Conservation (phyloP, 495 filamentous ascomycete genomes). For the Melanomma pulvis-pyrius region DNA sequence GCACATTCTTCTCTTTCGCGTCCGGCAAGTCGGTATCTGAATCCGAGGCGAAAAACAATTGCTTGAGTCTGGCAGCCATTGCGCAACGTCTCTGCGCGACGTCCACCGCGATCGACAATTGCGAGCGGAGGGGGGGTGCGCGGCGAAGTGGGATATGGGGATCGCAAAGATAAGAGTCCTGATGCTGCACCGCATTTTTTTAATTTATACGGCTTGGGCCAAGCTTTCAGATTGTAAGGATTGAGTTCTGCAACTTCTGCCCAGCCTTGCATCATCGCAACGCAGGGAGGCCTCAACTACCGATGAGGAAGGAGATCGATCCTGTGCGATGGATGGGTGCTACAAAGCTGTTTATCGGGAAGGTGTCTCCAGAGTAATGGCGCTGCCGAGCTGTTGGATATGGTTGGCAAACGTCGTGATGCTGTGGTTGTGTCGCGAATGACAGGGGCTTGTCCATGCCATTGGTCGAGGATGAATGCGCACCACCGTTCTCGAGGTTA, state of each 20-base stretch:
- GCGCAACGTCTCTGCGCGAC: background rate
- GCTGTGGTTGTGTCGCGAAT: too few species aligned
- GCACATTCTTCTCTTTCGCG: slow-evolving; percentile 22
- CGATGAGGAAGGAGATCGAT: background rate
- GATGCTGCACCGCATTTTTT: background rate
- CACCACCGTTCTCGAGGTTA: too few species aligned
- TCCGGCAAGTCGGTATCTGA: background rate
- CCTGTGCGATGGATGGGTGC: background rate
- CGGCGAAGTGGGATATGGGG: background rate
- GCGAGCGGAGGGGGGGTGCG: background rate
- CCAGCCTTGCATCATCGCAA: slow-evolving; percentile 3
- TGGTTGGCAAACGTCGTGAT: too few species aligned
- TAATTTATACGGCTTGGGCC: background rate
- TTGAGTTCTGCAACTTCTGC: background rate
- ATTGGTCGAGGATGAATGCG: too few species aligned
- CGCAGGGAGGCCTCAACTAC: too few species aligned
- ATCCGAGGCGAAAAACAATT: background rate
- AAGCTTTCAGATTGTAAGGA: background rate
- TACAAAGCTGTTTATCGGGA: too few species aligned
- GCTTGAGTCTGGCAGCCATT: slow-evolving; percentile 1
- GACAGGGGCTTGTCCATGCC: too few species aligned
- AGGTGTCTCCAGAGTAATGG: background rate
- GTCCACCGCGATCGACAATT: background rate
- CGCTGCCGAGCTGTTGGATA: background rate
- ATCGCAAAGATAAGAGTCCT: background rate